Evolutionary conservation across 1,284 basidiomycete species (phyloP).

Genomic region (Trametes sp.): DNA sequence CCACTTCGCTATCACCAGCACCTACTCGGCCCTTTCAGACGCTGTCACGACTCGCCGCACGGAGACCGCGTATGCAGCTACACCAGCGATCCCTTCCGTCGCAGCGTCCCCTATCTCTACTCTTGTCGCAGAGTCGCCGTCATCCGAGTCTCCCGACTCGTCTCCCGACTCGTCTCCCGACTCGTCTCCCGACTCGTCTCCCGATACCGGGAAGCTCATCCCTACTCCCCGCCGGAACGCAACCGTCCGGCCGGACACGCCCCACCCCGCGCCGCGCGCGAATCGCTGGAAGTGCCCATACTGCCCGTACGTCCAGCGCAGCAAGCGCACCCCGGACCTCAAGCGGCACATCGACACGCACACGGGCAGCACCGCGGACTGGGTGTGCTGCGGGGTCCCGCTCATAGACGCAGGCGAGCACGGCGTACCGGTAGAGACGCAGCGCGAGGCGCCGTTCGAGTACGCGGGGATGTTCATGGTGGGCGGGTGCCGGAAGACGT

Average conservation of each 20-base stretch:
- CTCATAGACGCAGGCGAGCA: conserved; percentile 44
- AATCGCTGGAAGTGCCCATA: conserved; percentile 6
- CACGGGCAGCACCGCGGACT: conserved; percentile 43
- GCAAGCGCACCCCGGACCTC: conserved; percentile 57
- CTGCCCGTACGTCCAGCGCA: conserved; percentile 38
- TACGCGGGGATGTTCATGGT: conserved; percentile 11
- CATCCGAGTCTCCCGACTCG: neutral
- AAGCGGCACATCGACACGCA: conserved; percentile 61
- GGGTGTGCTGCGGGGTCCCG: conserved; percentile 52
- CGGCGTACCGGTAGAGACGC: conserved; percentile 17
- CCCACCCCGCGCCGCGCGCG: neutral
- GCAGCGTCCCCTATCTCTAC: no score
- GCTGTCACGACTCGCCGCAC: neutral
- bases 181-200: no score
- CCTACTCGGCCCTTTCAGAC: neutral
- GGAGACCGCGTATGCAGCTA: neutral
- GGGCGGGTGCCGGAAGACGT: conserved; percentile 34
- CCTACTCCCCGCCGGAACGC: neutral
- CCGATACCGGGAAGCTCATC: neutral
- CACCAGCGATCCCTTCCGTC: neutral
- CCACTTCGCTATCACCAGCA: neutral
- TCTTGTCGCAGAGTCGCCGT: neutral
- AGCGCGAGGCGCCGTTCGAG: conserved; percentile 17
- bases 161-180: no score
- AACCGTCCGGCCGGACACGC: neutral